Evolutionary conservation across 768 basidiomycete genomes (phyloP), one percentile per base, ranked within the genome.

Genomic region (Agrocybe praecox): DNA sequence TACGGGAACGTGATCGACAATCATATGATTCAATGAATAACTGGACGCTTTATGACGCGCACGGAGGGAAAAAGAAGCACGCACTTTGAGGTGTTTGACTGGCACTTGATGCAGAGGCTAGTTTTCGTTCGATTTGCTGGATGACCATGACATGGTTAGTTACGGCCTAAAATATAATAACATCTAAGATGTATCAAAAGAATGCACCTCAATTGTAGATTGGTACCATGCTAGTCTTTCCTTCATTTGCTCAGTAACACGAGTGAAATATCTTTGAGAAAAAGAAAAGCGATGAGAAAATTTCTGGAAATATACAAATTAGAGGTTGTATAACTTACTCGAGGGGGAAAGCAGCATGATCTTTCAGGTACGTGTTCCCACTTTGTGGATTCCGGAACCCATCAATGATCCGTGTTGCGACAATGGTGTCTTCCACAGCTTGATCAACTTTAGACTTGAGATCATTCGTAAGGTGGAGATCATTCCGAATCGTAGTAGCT

Each of bases 111-210:
- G 88, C 82, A 8, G 88, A 87, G 6, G 87, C 83, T 6, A 93
- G 74, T 68, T 90, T 92, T 52, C 90, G 82, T 72, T 94, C 92
- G 62, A 94, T 92, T 88, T 89, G 87, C 88, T 90, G 57, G 15
- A 29, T 46, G 19, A 29, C 46, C 7, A 55, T 21, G 36, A 49
- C 42, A 22, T 42, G 17, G 52, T 65, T 50, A 53, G 50, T 47
- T 36, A 33, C 10, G 33, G 23, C 57, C 26, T 40, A 46, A 44
- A 22, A 32, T 6, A 40, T 19, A 21, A 44, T 47, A 43, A 22
- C 45, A 18, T 57, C 24, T 34, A 33, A 34, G 21, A 51, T 22
- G 26, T 19, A 23, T 46, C 53, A 55, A 36, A 24, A 46, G 56
- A 44, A 12, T 61, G 51, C 56, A 89, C 92, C 76, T 94, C 90